Conservation (phyloP, 495 filamentous ascomycete species). For the Lasiosphaeria miniovina region DNA sequence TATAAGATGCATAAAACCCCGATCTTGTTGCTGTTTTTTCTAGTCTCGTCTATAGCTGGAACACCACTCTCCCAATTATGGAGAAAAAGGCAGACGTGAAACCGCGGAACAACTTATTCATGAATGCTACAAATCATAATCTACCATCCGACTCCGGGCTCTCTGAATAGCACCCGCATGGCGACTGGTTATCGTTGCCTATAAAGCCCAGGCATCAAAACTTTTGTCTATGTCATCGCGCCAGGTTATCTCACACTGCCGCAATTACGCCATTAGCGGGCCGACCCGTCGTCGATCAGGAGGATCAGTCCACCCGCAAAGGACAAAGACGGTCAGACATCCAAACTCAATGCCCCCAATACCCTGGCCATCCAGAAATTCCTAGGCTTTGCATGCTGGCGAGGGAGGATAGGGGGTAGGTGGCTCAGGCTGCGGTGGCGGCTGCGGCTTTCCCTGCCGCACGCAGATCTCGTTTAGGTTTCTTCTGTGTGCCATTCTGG, state of each 20-base stretch:
- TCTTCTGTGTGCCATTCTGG: slow-evolving; percentile 4
- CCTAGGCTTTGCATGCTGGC: background rate
- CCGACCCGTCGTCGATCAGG: slow-evolving; percentile 26
- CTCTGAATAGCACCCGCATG: no score
- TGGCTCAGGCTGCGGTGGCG: background rate
- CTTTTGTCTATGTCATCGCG: background rate
- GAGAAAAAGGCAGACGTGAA: no score
- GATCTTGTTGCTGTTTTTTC: no score
- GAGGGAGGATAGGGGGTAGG: background rate
- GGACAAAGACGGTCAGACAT: background rate
- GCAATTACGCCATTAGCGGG: slow-evolving; percentile 18
- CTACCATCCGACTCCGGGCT: no score
- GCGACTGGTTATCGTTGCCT: no score
- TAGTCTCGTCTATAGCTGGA: no score
- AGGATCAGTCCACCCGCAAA: slow-evolving; percentile 15
- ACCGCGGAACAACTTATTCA: no score
- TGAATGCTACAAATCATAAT: no score
- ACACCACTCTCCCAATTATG: no score
- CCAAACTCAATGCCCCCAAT: background rate
- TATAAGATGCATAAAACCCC: background rate
- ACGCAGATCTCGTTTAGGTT: background rate
- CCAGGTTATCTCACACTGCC: slow-evolving; percentile 4
- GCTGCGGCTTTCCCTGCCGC: background rate
- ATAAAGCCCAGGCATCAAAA: no score
- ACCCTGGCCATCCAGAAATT: background rate